phyloP scores from a whole-genome alignment of 192 early-diverging fungal genomes.

The Diversispora eburnea region DNA sequence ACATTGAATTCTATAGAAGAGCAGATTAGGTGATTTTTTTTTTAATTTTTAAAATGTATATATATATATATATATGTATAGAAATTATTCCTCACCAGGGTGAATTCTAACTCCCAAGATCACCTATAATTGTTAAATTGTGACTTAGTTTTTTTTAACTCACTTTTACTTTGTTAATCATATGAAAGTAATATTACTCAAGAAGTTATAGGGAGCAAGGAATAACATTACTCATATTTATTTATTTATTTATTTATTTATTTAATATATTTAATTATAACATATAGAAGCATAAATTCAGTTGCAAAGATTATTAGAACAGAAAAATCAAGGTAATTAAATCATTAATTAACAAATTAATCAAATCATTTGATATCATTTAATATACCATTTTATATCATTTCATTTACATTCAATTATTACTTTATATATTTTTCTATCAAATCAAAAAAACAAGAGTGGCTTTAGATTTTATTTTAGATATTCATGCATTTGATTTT shows the following conservation, averaged over 20 bases:
- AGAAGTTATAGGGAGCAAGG: too few species aligned
- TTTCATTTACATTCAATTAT: not conserved
- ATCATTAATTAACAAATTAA: not conserved
- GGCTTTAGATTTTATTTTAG: conserved; percentile 50
- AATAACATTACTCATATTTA: too few species aligned
- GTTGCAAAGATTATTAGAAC: conserved; percentile 30
- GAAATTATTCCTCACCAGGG: too few species aligned
- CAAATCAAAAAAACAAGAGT: conserved; percentile 29
- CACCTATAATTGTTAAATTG: too few species aligned
- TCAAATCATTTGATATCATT: not conserved
- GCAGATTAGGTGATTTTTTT: conserved; percentile 40
- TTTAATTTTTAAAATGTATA: too few species aligned
- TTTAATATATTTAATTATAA: too few species aligned
- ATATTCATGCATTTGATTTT: conserved; percentile 57
- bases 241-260: too few species aligned
- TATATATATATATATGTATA: too few species aligned
- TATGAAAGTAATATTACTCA: too few species aligned
- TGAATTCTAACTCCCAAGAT: too few species aligned
- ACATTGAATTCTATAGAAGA: conserved; percentile 44
- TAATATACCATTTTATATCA: not conserved
- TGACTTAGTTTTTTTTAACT: too few species aligned
- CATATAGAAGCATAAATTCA: conserved; percentile 35
- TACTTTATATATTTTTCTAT: not conserved
- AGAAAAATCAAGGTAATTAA: conserved; percentile 22
- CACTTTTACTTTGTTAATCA: too few species aligned